These are phyloP conservation scores for Aspergillus calidoustus DNA, from an alignment of 2,329 filamentous ascomycete species.

Conservation along the genomic window DNA sequence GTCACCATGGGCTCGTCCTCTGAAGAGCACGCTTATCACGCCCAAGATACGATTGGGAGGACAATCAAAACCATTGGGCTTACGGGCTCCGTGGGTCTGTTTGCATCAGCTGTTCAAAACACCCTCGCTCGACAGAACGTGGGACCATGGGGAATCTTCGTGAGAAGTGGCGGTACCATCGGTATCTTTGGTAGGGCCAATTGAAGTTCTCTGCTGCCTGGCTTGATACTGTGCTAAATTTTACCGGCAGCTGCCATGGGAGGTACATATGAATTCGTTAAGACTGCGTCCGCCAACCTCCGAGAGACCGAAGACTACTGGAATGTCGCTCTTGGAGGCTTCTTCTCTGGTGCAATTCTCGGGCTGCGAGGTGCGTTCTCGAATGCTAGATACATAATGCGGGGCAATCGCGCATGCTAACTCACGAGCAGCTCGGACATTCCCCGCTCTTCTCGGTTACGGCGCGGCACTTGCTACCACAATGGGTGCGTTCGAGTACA, in stretches of 20 bases:
- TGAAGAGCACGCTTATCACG: constrained; percentile 64
- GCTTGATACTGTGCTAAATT: constrained; percentile 16
- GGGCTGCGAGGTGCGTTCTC: constrained; percentile 69
- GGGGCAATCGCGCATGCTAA: constrained; percentile 21
- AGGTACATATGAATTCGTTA: constrained; percentile 77
- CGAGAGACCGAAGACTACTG: constrained; percentile 80
- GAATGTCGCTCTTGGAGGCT: constrained; percentile 76
- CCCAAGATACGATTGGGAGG: constrained; percentile 73
- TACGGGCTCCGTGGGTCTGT: constrained; percentile 69
- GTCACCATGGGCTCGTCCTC: constrained; percentile 54
- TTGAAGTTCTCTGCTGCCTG: not conserved
- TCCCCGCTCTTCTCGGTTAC: constrained; percentile 73
- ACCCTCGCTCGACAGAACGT: constrained; percentile 82
- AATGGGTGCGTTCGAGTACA: constrained; percentile 70
- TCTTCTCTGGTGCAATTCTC: constrained; percentile 72
- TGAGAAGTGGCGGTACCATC: constrained; percentile 75
- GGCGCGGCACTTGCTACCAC: constrained; percentile 63
- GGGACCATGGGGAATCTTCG: constrained; percentile 79
- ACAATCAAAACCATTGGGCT: constrained; percentile 68
- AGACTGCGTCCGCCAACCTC: constrained; percentile 78
- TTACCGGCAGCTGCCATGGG: constrained; percentile 67
- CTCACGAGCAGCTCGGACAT: constrained; percentile 58
- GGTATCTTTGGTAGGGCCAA: constrained; percentile 63
- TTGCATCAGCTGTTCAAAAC: constrained; percentile 81
- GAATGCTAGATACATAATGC: not conserved